Evolutionary conservation across 2,329 filamentous ascomycete species (phyloP), one percentile per base, ranked within the genome.

Genomic region (Bipolaris sorokiniana): DNA sequence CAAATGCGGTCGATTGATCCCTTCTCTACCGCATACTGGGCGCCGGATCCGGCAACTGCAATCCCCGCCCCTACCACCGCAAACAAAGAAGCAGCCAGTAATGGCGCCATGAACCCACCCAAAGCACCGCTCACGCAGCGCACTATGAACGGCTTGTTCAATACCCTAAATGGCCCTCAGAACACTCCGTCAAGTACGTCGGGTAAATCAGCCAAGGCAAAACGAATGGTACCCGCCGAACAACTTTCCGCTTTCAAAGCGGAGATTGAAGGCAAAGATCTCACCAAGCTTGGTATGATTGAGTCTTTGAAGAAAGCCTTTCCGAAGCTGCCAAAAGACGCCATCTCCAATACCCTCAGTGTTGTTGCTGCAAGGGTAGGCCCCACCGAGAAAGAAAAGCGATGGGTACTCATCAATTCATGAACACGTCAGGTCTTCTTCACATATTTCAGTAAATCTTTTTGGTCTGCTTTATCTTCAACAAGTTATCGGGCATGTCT

Each of bases 1-100:
- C 73, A 79, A 48, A 71, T 76, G 51, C 78, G 86, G 74, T 77
- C 87, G 7, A 94, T 99, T 62, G 88, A 99, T 69, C 95, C 95
- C 0, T 96, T 94, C 72, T 93, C 91, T 0, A 86, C 86, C 0
- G 76, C 81, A 0, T 98, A 98, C 76, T 98, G 95, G 95, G 74
- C 76, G 7, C 69, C 72, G 9, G 67, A 75, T 2, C 68, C 70
- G 36, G 41, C 64, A 15, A 41, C 59, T 34, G 54, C 58, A 28
- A 49, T 61, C 41, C 28, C 61, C 31, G 20, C 62, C 1, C 18
- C 47, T 7, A 26, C 56, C 16, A 42, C 55, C 48, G 11, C 63
- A 23, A 65, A 22, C 28, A 73, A 64, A 56, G 65, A 62, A 7
- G 44, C 47, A 3, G 42, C 58, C 23, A 51, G 38, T 15, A 66